Evolutionary conservation across 2,329 filamentous ascomycete genomes (phyloP).

Genomic region (Fusarium burgessii): DNA sequence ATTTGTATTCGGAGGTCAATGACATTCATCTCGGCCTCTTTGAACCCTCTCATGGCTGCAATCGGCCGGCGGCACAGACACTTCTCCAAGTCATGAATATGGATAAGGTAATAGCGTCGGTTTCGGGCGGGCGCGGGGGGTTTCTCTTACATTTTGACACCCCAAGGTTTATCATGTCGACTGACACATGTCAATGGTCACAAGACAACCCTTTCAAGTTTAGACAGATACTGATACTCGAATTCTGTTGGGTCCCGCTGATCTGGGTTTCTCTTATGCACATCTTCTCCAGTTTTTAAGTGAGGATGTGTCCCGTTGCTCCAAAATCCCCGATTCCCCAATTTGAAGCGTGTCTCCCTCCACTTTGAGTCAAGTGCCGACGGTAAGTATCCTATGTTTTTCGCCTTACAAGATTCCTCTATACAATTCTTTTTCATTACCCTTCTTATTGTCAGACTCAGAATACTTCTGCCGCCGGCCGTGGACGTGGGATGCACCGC

Average conservation of each 20-base stretch:
- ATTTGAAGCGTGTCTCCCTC: constrained; percentile 22
- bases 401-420: constrained; percentile 37
- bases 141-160: constrained; percentile 19
- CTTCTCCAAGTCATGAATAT: constrained; percentile 28
- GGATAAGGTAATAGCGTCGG: constrained; percentile 45
- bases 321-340: constrained; percentile 37
- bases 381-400: constrained; percentile 46
- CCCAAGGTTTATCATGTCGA: background rate
- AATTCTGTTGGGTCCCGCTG: constrained; percentile 29
- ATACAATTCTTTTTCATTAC: background rate
- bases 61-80: constrained; percentile 42
- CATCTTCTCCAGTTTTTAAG: constrained; percentile 19
- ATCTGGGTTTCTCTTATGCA: constrained; percentile 40
- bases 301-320: constrained; percentile 8
- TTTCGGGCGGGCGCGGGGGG: constrained; percentile 35
- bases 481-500: constrained; percentile 43
- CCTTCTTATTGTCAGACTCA: background rate
- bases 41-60: constrained; percentile 40
- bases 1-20: constrained; percentile 41
- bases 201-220: constrained; percentile 27
- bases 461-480: constrained; percentile 19
- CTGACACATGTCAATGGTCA: constrained; percentile 31
- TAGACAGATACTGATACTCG: constrained; percentile 18
- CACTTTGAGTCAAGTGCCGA: constrained; percentile 36
- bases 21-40: constrained; percentile 26